Evolutionary conservation across 2,329 filamentous ascomycete genomes (phyloP), one percentile per base, ranked within the genome.

Genomic region (Pseudogymnoascus sp.): DNA sequence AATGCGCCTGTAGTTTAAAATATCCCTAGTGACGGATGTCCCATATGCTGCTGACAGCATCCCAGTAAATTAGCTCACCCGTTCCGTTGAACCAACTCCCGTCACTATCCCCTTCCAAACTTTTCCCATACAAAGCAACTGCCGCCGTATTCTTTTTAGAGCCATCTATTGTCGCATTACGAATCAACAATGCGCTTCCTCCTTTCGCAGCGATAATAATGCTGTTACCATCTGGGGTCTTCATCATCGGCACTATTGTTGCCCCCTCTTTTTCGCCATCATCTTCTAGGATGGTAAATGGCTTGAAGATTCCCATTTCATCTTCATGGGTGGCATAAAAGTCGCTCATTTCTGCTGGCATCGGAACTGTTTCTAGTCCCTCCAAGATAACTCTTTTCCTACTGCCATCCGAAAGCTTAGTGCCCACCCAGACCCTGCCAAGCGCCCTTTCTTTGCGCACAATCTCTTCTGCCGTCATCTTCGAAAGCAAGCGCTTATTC

Each of bases 401-500:
- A 28, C 42, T 71, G 22, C 61, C 22, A 35, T 62, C 62, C 19
- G 62, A 55, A 38, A 63, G 64, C 9, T 66, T 69, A 1, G 74
- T 58, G 49, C 68, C 69, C 61, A 77, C 87, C 90, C 90, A 95
- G 5, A 90, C 72, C 4, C 84, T 77, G 0, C 86, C 86, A 12
- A 93, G 76, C 0, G 87, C 85, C 7, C 81, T 79, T 60, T 83
- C 76, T 4, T 83, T 79, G 4, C 81, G 78, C 5, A 76, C 71
- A 14, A 92, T 80, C 1, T 84, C 79, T 2, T 77, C 74, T n/a
- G 79, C 75, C 0, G 76, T 76, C 3, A 69, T 73, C 0, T 66
- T 52, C 81, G 87, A 91, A 64, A 86, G 75, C 6, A 96, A 75
- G 63, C 84, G 81, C 1, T 79, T 76, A 68, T 93, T 85, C 5